Evolutionary conservation across 75 land plant species (phyloP).

Genomic region (Cupressus sempervirens): DNA sequence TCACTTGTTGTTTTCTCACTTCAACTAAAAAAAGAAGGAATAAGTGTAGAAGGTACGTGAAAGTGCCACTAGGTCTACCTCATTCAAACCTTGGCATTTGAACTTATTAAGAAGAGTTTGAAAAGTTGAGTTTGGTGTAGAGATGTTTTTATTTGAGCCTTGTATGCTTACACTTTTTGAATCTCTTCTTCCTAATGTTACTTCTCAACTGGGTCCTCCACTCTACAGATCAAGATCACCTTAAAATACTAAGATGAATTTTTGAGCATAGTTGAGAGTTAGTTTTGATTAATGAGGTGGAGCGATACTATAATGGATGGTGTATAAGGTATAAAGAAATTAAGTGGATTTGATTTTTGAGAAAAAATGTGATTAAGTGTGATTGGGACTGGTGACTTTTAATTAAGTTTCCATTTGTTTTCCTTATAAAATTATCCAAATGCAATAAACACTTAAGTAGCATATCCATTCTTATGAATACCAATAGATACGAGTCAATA

Average conservation of each 20-base stretch:
- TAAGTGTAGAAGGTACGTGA: constrained; percentile 33
- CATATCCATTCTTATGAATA: too few relatives aligned
- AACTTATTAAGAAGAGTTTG: constrained; percentile 54
- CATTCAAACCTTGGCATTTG: constrained; percentile 50
- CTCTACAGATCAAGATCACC: constrained; percentile 20
- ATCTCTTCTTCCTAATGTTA: constrained; percentile 71
- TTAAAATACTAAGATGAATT: neutral
- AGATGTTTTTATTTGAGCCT: constrained; percentile 56
- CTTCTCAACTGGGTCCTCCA: constrained; percentile 68
- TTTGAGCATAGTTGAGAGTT: neutral
- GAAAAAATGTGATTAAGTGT: too few relatives aligned
- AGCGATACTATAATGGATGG: too few relatives aligned
- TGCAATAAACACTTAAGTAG: too few relatives aligned
- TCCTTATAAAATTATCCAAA: too few relatives aligned
- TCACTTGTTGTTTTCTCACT: neutral
- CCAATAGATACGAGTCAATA: too few relatives aligned
- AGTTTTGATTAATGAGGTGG: too few relatives aligned
- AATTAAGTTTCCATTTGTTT: too few relatives aligned
- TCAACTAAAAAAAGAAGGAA: neutral
- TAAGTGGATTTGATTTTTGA: too few relatives aligned
- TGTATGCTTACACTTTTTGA: constrained; percentile 42
- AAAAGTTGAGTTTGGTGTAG: constrained; percentile 59
- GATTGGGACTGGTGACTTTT: too few relatives aligned
- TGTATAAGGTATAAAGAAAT: too few relatives aligned
- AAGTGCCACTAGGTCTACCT: constrained; percentile 64